Conservation (phyloP, 441 rosid genomes). For the Populus tomentosa region DNA sequence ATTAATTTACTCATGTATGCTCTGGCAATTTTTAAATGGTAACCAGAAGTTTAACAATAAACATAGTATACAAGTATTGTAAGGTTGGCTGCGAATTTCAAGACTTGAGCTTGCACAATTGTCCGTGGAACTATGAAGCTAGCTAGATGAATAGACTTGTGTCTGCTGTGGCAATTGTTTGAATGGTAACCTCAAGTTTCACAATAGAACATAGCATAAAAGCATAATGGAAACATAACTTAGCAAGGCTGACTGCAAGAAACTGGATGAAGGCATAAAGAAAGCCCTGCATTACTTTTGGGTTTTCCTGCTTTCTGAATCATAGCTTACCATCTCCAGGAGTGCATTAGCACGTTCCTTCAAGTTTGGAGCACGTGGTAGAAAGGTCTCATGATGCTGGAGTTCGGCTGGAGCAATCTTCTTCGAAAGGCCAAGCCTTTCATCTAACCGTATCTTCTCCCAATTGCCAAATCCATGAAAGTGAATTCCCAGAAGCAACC, state of each 20-base stretch:
- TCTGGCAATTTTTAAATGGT: background rate
- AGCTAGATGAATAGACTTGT: background rate
- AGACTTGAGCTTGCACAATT: background rate
- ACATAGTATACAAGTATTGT: background rate
- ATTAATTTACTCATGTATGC: background rate
- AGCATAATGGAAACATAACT: background rate
- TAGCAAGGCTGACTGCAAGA: background rate
- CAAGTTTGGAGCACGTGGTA: constrained; percentile 97
- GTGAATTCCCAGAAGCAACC: constrained; percentile 91
- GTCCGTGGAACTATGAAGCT: background rate
- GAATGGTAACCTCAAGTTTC: background rate
- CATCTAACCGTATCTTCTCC: constrained; percentile 97
- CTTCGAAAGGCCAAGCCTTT: constrained; percentile 83
- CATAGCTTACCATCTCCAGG: constrained; percentile 73
- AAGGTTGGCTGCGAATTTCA: background rate
- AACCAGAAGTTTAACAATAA: background rate
- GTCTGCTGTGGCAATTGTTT: background rate
- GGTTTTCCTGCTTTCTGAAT: background rate
- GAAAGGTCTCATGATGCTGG: constrained; percentile 98
- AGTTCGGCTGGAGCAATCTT: constrained; percentile 99
- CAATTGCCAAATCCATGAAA: constrained; percentile 97
- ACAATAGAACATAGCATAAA: background rate
- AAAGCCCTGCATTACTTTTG: background rate
- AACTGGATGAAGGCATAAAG: background rate
- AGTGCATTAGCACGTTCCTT: constrained; percentile 97